A percentile compares a stretch with the other conserved stretches of the same genome.
These are phyloP conservation scores for Penicillium oxalicum DNA, from an alignment of 2,329 filamentous ascomycete species.

Conservation along the genomic window DNA sequence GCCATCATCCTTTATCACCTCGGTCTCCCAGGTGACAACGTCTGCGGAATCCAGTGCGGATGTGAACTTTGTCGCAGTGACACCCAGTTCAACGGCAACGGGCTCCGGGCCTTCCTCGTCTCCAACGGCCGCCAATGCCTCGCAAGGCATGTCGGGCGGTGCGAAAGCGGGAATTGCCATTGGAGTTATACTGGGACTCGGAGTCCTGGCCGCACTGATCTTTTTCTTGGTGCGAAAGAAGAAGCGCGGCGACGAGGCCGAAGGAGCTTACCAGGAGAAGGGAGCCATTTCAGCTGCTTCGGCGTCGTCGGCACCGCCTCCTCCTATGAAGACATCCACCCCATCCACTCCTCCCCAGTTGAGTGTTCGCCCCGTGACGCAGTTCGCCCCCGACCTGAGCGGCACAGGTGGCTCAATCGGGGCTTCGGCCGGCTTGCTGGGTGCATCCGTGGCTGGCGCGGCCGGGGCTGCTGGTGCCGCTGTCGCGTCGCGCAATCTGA, in stretches of 20 bases:
- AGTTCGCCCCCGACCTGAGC: constrained; percentile 66
- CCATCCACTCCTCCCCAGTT: constrained; percentile 64
- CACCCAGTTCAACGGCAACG: constrained; percentile 16
- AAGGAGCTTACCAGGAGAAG: constrained; percentile 60
- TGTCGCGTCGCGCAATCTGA: constrained; percentile 29
- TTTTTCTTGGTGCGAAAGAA: constrained; percentile 72
- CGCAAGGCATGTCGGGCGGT: constrained; percentile 39
- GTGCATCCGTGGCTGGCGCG: constrained; percentile 20
- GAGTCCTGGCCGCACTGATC: constrained; percentile 59
- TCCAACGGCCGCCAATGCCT: constrained; percentile 18
- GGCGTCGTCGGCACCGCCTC: constrained; percentile 30
- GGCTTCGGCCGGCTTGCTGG: constrained; percentile 14
- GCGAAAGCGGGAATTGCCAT: constrained; percentile 78
- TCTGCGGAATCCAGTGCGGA: constrained; percentile 9
- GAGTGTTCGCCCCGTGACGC: constrained; percentile 75
- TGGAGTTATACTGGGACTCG: constrained; percentile 66
- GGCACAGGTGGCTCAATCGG: constrained; percentile 18
- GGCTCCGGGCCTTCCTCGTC: constrained; percentile 22
- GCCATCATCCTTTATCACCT: constrained; percentile 15
- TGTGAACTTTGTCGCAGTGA: constrained; percentile 10
- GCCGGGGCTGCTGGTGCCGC: constrained; percentile 18
- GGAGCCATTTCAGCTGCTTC: constrained; percentile 23
- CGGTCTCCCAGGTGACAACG: constrained; percentile 16
- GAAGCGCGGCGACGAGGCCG: constrained; percentile 50
- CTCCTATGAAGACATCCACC: constrained; percentile 31